A percentile compares a stretch with the other conserved stretches of the same genome.
Conservation (phyloP, 2,329 filamentous ascomycete genomes). For the Lomentospora prolificans region DNA sequence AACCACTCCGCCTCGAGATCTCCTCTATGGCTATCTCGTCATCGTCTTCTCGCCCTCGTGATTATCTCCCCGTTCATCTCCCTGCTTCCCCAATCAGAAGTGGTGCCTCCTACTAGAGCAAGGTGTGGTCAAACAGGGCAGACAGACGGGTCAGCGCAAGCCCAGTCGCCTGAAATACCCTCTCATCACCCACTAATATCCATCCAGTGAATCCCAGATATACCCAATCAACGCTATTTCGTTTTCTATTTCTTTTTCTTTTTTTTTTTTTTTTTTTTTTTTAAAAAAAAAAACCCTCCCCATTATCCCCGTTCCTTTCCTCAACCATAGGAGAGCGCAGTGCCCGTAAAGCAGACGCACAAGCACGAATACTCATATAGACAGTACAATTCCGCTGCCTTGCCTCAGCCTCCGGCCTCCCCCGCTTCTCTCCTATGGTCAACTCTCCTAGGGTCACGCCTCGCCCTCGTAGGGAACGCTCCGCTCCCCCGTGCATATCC, state of each 20-base stretch:
- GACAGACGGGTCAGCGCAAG: background rate
- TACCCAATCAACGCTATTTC: conserved; percentile 1
- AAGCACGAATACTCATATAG: background rate
- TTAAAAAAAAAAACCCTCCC: background rate
- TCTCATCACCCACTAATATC: background rate
- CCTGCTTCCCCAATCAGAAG: background rate
- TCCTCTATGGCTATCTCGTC: background rate
- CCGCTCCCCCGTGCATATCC: background rate
- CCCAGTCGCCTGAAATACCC: background rate
- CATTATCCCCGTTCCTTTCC: background rate
- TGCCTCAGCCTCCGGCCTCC: background rate
- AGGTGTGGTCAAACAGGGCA: background rate
- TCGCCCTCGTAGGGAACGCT: background rate
- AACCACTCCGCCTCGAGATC: background rate
- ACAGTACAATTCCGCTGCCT: background rate
- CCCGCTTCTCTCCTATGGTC: background rate
- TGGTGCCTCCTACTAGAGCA: background rate
- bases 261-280: background rate
- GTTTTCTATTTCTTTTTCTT: background rate
- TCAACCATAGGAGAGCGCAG: too few relatives aligned
- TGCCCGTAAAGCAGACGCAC: background rate
- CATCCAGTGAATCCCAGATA: background rate
- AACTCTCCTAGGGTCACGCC: background rate
- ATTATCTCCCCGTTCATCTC: background rate
- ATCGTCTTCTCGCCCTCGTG: background rate